These are phyloP conservation scores for Pseudogymnoascus sp. DNA, from an alignment of 2,329 filamentous ascomycete genomes.

Conservation along the genomic window DNA sequence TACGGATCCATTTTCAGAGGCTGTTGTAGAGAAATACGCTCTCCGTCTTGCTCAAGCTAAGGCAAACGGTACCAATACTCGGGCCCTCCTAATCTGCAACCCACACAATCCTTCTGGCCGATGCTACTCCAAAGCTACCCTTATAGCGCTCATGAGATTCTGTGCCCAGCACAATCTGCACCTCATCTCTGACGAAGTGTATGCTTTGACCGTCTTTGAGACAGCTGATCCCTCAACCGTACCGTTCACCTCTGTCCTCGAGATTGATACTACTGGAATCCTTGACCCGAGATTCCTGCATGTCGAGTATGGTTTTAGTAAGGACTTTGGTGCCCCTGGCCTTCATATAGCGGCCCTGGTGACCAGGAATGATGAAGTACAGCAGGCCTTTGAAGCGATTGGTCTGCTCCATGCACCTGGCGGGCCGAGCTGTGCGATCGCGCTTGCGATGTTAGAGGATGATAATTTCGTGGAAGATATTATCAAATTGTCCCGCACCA, in stretches of 20 bases:
- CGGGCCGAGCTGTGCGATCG: conserved; percentile 36
- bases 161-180: conserved; percentile 38
- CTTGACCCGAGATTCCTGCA: conserved; percentile 40
- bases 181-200: conserved; percentile 43
- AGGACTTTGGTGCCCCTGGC: conserved; percentile 39
- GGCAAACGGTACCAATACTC: conserved; percentile 29
- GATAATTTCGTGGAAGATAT: conserved; percentile 38
- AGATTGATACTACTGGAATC: conserved; percentile 35
- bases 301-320: conserved; percentile 28
- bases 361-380: conserved; percentile 29
- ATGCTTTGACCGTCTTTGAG: conserved; percentile 38
- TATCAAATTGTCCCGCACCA: conserved; percentile 32
- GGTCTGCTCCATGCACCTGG: conserved; percentile 42
- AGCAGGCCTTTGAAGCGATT: conserved; percentile 31
- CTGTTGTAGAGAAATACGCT: conserved; percentile 32
- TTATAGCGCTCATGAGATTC: conserved; percentile 30
- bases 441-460: conserved; percentile 39
- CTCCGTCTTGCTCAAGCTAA: conserved; percentile 28
- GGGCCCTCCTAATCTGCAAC: conserved; percentile 34
- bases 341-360: conserved; percentile 31
- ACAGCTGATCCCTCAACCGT: conserved; percentile 27
- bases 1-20: conserved; percentile 32
- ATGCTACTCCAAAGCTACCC: conserved; percentile 20
- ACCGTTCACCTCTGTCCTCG: conserved; percentile 42
- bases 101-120: conserved; percentile 27